Base-by-base conservation (phyloP, 164 flowering plant species). In the Tetrastigma voinierianum region DNA sequence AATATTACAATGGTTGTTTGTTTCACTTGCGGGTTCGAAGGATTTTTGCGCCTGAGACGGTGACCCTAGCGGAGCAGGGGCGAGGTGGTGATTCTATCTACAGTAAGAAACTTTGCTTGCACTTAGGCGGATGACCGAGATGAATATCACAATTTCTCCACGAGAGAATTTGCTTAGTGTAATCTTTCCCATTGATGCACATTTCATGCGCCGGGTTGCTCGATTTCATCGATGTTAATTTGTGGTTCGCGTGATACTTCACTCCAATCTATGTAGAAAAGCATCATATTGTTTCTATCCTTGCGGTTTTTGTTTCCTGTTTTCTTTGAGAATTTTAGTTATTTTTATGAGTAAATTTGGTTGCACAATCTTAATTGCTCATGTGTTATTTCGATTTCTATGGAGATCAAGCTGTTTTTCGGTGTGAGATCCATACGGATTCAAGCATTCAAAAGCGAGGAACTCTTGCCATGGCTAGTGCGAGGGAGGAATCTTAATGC, bases 1-100 rank as follows among this genome's bases (percentile, higher is more conserved):
- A 95, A 73, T 95, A 95, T 61, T 95, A 83, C 63, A 95, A 95
- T 83, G 98, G 99, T 10, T 90, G 96, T 70, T 73, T 95, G 9
- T 96, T 96, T 77, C 99, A 90, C 78, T n/a, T n/a, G 83, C 85
- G 0, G 83, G 93, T 40, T 91, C 88, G 62, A 92, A 93, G 72
- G 96, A 95, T 79, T 95, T 90, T 52, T 88, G 93, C n/a, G 93
- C 95, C 11, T 96, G 93, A 80, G 89, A 97, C 13, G 99, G 99
- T 54, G 97, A 96, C 47, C 98, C 95, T 1, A 87, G 95, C 17
- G 98, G 98, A 60, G 87, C 86, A 5, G 96, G 97, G 16, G 61
- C 77, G n/a, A 6, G 94, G 90, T 32, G 99, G 98, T 46, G 96
- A 96, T 75, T 93, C 98, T 44, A 67, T 96, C 9, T 96, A 89